Percentiles rank a stretch among this genome's conserved stretches.
Evolutionary conservation across 1,284 basidiomycete genomes (phyloP).

Genomic region (Sanghuangporus weigelae): DNA sequence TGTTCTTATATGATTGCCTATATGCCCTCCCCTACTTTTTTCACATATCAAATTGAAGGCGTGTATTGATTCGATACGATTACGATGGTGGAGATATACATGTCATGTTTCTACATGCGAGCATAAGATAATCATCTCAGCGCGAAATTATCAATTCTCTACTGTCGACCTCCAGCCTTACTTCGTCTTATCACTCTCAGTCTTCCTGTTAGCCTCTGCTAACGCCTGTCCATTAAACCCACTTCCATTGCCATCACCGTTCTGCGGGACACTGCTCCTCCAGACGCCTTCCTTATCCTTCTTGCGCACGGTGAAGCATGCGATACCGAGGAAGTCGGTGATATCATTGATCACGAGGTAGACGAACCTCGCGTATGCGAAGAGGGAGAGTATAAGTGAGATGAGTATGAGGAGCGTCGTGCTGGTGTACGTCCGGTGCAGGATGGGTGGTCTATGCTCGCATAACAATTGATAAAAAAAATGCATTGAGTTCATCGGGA

Average conservation of each 20-base stretch:
- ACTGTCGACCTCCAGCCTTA: neutral
- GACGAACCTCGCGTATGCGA: slow-evolving; percentile 78
- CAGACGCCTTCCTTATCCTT: slow-evolving; percentile 72
- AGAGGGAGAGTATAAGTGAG: slow-evolving; percentile 58
- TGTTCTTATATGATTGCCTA: neutral
- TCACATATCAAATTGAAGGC: neutral
- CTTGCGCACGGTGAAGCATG: slow-evolving; percentile 85
- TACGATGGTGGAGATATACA: neutral
- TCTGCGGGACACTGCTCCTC: slow-evolving; percentile 29
- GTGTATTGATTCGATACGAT: neutral
- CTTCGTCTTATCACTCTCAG: neutral
- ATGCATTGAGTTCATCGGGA: too few species aligned
- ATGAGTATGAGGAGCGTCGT: slow-evolving; percentile 66
- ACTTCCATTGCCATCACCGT: neutral
- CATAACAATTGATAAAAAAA: too few species aligned
- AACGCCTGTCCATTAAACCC: neutral
- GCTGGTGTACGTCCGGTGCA: slow-evolving; percentile 57
- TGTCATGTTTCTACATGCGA: neutral
- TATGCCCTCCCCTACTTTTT: neutral
- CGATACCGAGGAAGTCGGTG: slow-evolving; percentile 83
- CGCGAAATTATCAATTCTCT: neutral
- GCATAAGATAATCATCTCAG: neutral
- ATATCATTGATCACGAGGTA: slow-evolving; percentile 81
- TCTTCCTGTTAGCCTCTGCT: neutral
- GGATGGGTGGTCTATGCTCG: slow-evolving; percentile 50